Conservation (phyloP, 2,329 filamentous ascomycete genomes). For the Penicillium sp. region DNA sequence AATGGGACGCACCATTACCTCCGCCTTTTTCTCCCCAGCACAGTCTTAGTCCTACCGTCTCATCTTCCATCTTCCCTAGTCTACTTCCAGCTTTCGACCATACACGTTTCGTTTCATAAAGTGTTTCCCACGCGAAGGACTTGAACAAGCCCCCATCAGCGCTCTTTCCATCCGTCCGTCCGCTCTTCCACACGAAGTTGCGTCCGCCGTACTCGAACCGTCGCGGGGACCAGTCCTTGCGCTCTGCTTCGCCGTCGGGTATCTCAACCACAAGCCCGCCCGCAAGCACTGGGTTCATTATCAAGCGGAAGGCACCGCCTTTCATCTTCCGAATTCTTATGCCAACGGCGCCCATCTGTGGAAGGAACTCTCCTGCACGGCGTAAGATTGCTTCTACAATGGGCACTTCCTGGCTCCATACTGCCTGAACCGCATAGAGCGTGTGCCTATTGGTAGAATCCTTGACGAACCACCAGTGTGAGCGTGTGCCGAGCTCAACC, state of each 20-base stretch:
- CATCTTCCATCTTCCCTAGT: constrained; percentile 24
- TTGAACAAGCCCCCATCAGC: constrained; percentile 19
- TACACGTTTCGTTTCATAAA: constrained; percentile 26
- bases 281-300: constrained; percentile 19
- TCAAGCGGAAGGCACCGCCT: constrained; percentile 22
- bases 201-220: constrained; percentile 25
- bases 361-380: constrained; percentile 24
- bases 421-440: constrained; percentile 22
- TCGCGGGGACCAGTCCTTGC: constrained; percentile 24
- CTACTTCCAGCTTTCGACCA: constrained; percentile 22
- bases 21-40: constrained; percentile 26
- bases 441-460: constrained; percentile 24
- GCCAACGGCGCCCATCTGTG: constrained; percentile 21
- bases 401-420: constrained; percentile 23
- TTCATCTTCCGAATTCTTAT: constrained; percentile 20
- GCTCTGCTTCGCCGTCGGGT: constrained; percentile 19
- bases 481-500: constrained; percentile 19
- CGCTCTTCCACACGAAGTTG: constrained; percentile 25
- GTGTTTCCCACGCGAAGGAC: constrained; percentile 22
- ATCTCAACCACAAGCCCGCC: constrained; percentile 20
- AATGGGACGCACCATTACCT: constrained; percentile 17
- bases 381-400: constrained; percentile 24
- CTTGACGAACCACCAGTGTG: constrained; percentile 26
- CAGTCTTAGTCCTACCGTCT: constrained; percentile 20
- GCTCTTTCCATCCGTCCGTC: constrained; percentile 7